Base-by-base conservation (phyloP, 139 green algal species). In the Micractinium conductrix region DNA sequence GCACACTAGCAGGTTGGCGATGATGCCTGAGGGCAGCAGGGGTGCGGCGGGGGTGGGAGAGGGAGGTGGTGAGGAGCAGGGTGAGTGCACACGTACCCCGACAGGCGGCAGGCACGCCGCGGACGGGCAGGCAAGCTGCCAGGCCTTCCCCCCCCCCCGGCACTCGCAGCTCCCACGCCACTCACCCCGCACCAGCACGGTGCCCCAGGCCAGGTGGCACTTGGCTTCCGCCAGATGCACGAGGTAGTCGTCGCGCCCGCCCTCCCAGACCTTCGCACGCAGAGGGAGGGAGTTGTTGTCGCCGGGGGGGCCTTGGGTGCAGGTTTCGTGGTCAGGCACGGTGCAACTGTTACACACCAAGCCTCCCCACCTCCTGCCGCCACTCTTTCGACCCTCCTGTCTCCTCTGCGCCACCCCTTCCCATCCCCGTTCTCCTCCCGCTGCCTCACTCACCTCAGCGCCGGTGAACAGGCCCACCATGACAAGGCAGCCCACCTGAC, bases 1-100 rank as follows among this genome's bases (percentile, higher is more conserved):
- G 75, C 75, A 82, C 6, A 82, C 75, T 35, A 82, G 38, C 75
- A 44, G 17, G 55, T 82, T 82, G 53, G 33, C 53, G 24, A 82
- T 24, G 24, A 82, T 82, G 35, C 75, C 75, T 82, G 75, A 65
- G n/a, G 44, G 44, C 28, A 42, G 10, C 5, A 60, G n/a, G 42
- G 43, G 17, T 26, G 35, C 42, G 65, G 33, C 14, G 33, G 65
- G 33, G 28, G 63, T 8, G 8, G 63, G 12, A 7, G 4, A 75
- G 68, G 14, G 21, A 22, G 21, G 60, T 19, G 7, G 26, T n/a
- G 16, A 69, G 60, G 24, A 69, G 60, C 60, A n/a, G 60, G 24
- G 21, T 69, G 21, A 69, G 60, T 33, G 30, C 16, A 2, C 26
- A 28, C 19, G 14, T 30, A 62, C 7, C 14, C 26, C 60, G 60